A percentile compares a stretch with the other conserved stretches of the same genome.
phyloP scores from a whole-genome alignment of 164 flowering plant species.

The Tinospora cordifolia region DNA sequence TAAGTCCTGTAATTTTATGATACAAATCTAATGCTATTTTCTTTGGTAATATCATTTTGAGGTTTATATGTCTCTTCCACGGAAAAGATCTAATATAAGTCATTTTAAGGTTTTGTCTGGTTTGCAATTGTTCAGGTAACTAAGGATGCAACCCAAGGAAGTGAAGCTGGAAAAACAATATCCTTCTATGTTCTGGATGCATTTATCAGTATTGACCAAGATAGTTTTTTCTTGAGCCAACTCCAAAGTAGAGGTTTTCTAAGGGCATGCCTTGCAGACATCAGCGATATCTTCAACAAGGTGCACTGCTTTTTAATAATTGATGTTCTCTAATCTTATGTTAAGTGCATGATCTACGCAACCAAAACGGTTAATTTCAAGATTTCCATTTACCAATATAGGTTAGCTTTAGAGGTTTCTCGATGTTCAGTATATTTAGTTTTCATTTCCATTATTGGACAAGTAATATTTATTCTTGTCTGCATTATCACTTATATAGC shows the following conservation, averaged over 20 bases:
- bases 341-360: no score
- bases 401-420: no score
- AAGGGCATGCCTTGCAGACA: slow-evolving; percentile 59
- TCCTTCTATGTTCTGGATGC: slow-evolving; percentile 81
- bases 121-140: slow-evolving; percentile 39
- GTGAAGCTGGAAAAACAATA: slow-evolving; percentile 81
- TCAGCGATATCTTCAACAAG: slow-evolving; percentile 61
- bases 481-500: no score
- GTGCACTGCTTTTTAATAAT: slow-evolving; percentile 24
- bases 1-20: no score
- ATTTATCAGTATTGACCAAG: slow-evolving; percentile 73
- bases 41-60: no score
- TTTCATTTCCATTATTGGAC: no score
- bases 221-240: slow-evolving; percentile 72
- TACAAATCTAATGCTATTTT: no score
- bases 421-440: no score
- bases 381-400: no score
- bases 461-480: no score
- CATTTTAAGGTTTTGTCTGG: neutral
- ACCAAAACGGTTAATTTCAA: no score
- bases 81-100: neutral
- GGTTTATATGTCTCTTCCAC: neutral
- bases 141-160: slow-evolving; percentile 83
- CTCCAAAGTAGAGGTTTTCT: slow-evolving; percentile 90
- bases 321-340: neutral